Evolutionary conservation across 1,139 yeast genomes (phyloP).

Genomic region (Protomyces macrosporus): DNA sequence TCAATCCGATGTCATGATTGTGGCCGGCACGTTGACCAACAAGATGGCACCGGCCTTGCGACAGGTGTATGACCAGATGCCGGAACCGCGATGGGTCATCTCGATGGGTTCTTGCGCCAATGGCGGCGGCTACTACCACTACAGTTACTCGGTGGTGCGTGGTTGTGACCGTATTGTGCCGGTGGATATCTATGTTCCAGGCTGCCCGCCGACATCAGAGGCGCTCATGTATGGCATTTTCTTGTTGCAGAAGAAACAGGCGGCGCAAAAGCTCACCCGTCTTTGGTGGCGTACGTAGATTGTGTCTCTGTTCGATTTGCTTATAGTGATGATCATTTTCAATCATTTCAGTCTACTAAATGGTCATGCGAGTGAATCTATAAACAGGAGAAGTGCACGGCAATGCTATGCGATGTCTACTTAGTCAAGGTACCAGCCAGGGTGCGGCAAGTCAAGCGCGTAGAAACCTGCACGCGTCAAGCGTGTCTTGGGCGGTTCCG

Average conservation of each 20-base stretch:
- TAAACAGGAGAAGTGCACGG: no score
- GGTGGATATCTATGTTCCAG: slow-evolving; percentile 86
- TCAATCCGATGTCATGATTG: slow-evolving; percentile 89
- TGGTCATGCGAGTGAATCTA: no score
- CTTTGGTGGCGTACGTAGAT: slow-evolving; percentile 25
- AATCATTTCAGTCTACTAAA: no score
- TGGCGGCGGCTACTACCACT: slow-evolving; percentile 91
- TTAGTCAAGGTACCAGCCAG: no score
- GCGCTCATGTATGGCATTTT: slow-evolving; percentile 87
- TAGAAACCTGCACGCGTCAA: no score
- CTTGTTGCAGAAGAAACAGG: slow-evolving; percentile 71
- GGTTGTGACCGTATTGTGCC: slow-evolving; percentile 88
- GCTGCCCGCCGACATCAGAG: slow-evolving; percentile 89
- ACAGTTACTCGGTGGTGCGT: slow-evolving; percentile 80
- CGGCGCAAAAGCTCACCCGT: slow-evolving; percentile 10
- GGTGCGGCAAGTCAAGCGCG: no score
- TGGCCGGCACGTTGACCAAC: slow-evolving; percentile 86
- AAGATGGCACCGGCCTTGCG: slow-evolving; percentile 81
- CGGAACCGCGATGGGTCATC: slow-evolving; percentile 84
- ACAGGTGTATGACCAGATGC: slow-evolving; percentile 92
- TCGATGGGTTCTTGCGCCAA: slow-evolving; percentile 95
- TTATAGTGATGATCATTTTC: no score
- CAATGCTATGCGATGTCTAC: no score
- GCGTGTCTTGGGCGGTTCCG: no score
- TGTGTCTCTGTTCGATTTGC: no score